Base-by-base conservation (phyloP, 306 rosid genomes). In the Castanea crenata region DNA sequence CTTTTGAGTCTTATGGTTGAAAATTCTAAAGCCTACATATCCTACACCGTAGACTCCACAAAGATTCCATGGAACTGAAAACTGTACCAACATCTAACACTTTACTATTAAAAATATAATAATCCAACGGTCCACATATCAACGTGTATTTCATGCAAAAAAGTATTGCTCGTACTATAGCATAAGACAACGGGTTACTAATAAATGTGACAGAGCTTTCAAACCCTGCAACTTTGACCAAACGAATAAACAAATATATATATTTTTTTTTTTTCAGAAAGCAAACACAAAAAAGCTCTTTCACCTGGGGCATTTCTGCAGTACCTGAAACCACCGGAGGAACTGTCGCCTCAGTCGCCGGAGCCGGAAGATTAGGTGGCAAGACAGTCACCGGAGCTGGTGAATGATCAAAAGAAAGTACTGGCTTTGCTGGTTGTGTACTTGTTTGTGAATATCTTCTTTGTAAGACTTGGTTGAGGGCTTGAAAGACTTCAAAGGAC, bases 201-300 rank as follows among this genome's bases (percentile, higher is more conserved):
- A 82, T 74, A 62, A 84, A 85, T 83, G 90, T 88, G 89, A 85
- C 94, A 88, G 94, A 83, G 89, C 71, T 84, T 64, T 71, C 90
- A 90, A 91, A 84, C 78, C 85, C 94, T 88, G 92, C 90, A 88
- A 79, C 87, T 90, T 90, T 90, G 94, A 90, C 94, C 87, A 82
- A 86, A 79, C 80, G 70, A 25, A 61, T 62, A 51, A 75, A 44
- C 18, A 29, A 71, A 77, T 19, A 6, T 72, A 71, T 55, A 55
- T 49, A 55, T 52, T 5, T 0, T 7, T 1, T 2, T 2, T 12
- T 38, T 7, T 4, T 14, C 2, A 20, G 61, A 73, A 58, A 31
- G 23, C 23, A 51, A 15, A 69, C 13, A 71, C 10, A n/a, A 57
- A 14, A 20, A 41, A 46, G 58, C 18, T 61, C 5, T 52, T 76